phyloP scores from a whole-genome alignment of 306 rosid species.

The Sindora glabra region DNA sequence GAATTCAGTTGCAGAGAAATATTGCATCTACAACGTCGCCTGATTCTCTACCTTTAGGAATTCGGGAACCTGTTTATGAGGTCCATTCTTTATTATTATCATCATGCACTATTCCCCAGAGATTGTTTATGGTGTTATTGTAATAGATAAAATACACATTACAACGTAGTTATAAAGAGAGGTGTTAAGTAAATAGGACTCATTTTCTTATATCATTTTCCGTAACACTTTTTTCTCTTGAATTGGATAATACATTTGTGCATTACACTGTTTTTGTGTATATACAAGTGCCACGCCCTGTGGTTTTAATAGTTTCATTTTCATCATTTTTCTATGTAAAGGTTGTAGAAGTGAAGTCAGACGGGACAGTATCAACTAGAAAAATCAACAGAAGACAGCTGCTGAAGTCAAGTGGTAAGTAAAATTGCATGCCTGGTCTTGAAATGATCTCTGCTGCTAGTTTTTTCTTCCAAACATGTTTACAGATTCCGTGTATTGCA shows the following conservation, averaged over 20 bases:
- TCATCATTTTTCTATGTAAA: conserved; percentile 8
- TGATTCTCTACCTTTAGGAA: conserved; percentile 71
- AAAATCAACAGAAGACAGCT: conserved; percentile 90
- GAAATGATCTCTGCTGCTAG: neutral
- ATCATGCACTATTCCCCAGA: too few relatives aligned
- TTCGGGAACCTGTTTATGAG: conserved; percentile 92
- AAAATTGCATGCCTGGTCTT: conserved; percentile 1
- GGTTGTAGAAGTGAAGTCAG: conserved; percentile 84
- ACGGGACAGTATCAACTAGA: conserved; percentile 59
- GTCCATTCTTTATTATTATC: conserved; percentile 21
- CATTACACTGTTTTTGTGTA: too few relatives aligned
- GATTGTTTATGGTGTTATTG: too few relatives aligned
- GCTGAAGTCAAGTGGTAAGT: conserved; percentile 83
- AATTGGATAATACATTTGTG: neutral
- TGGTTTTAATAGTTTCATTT: neutral
- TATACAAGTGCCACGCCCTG: neutral
- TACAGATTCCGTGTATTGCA: neutral
- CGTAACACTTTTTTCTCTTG: too few relatives aligned
- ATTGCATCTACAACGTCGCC: conserved; percentile 32
- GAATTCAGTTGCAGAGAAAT: conserved; percentile 30
- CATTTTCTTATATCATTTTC: neutral
- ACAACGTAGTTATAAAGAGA: too few relatives aligned
- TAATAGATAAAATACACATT: too few relatives aligned
- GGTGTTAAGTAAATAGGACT: too few relatives aligned
- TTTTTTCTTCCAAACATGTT: conserved; percentile 7